Evolutionary conservation across 129 eudicot genomes (phyloP).

Genomic region (Lonicera japonica): DNA sequence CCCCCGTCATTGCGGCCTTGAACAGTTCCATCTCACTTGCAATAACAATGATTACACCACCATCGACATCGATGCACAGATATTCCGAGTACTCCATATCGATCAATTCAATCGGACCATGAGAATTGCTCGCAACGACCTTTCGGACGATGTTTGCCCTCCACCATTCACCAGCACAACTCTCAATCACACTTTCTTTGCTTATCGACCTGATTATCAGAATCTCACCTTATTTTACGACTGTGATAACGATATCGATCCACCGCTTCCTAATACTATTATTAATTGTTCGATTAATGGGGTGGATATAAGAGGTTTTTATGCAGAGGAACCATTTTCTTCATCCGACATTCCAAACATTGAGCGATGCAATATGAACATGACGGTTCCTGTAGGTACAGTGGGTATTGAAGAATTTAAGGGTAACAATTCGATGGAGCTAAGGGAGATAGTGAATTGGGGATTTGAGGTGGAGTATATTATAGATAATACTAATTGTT

Average conservation of each 20-base stretch:
- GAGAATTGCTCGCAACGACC: constrained; percentile 1
- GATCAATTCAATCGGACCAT: no score
- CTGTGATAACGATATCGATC: neutral
- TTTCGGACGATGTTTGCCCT: constrained; percentile 5
- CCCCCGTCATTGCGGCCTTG: neutral
- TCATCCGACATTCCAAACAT: neutral
- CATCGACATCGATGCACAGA: no score
- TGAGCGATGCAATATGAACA: neutral
- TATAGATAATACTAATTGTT: neutral
- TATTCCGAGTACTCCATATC: no score
- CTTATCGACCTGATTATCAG: neutral
- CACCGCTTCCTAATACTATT: neutral
- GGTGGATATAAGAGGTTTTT: neutral
- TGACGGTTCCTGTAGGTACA: neutral
- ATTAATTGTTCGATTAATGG: constrained; percentile 1
- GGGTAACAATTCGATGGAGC: neutral
- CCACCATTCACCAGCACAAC: neutral
- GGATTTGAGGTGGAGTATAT: constrained; percentile 10
- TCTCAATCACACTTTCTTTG: neutral
- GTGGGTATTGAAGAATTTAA: neutral
- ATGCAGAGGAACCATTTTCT: neutral
- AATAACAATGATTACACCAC: no score
- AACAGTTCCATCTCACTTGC: no score
- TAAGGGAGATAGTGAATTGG: constrained; percentile 4
- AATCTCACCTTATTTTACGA: constrained; percentile 5